phyloP scores from a whole-genome alignment of 2,329 filamentous ascomycete species.

The Microcyclosporella mali region DNA sequence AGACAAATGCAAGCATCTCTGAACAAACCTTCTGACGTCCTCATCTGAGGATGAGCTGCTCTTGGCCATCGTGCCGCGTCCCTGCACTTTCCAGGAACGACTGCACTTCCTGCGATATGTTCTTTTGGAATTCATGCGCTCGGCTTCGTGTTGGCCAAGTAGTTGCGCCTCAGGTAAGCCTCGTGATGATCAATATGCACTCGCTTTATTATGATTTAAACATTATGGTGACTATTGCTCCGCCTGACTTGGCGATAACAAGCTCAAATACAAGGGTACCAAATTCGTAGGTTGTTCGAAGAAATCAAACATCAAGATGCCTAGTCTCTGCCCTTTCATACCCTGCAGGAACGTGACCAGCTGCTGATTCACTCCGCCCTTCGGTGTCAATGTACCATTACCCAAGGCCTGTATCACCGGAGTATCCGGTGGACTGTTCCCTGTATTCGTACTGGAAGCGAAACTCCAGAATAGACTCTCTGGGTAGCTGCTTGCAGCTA shows the following conservation, averaged over 20 bases:
- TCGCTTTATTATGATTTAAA: too few species aligned
- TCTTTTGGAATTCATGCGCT: too few species aligned
- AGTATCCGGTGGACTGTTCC: slow-evolving; percentile 35
- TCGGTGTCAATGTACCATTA: slow-evolving; percentile 33
- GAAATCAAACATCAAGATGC: slow-evolving; percentile 50
- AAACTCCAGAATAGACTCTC: slow-evolving; percentile 46
- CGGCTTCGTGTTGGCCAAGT: too few species aligned
- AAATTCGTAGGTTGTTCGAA: slow-evolving; percentile 41
- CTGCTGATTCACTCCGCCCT: slow-evolving; percentile 43
- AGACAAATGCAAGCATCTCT: slow-evolving; percentile 45
- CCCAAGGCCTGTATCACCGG: slow-evolving; percentile 45
- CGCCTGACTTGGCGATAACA: slow-evolving; percentile 18
- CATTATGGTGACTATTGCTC: too few species aligned
- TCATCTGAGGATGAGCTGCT: slow-evolving; percentile 28
- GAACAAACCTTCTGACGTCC: slow-evolving; percentile 44
- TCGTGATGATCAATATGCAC: too few species aligned
- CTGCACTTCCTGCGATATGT: not conserved
- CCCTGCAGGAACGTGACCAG: slow-evolving; percentile 34
- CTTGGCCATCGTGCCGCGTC: not conserved
- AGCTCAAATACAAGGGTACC: slow-evolving; percentile 35
- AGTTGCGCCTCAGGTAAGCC: too few species aligned
- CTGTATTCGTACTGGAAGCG: slow-evolving; percentile 40
- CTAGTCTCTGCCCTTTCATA: slow-evolving; percentile 41
- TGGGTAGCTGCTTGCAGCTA: slow-evolving; percentile 27
- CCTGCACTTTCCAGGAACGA: too few species aligned